Evolutionary conservation across 2,329 filamentous ascomycete genomes (phyloP).

Genomic region (Camillea tinctor): DNA sequence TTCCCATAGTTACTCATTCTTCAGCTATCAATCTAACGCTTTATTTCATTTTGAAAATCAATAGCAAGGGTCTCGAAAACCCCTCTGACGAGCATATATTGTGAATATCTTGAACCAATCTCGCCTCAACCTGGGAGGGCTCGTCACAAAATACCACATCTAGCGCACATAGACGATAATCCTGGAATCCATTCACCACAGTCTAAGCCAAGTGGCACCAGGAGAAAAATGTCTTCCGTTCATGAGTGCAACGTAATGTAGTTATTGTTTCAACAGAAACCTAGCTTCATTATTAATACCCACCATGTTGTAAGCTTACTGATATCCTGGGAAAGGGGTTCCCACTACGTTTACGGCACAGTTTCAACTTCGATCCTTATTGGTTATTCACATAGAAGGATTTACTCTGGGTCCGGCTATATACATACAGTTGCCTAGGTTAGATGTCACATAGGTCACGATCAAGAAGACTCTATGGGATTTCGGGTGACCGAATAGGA

Average conservation of each 20-base stretch:
- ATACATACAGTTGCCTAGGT: neutral
- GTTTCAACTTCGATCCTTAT: neutral
- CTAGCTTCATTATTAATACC: neutral
- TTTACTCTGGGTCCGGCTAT: neutral
- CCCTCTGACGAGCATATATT: too few species aligned
- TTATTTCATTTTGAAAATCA: too few species aligned
- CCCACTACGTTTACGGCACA: neutral
- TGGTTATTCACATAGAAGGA: neutral
- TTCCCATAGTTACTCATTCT: too few species aligned
- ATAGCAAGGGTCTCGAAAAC: too few species aligned
- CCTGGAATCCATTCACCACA: neutral
- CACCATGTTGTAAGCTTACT: neutral
- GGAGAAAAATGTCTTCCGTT: neutral
- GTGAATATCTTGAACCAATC: too few species aligned
- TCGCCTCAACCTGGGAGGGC: too few species aligned
- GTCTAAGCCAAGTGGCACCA: neutral
- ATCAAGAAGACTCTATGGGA: neutral
- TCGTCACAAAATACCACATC: neutral
- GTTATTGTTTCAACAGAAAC: neutral
- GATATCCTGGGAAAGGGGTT: neutral
- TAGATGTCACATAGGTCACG: neutral
- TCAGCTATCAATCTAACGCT: too few species aligned
- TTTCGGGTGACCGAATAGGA: neutral
- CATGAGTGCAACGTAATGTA: neutral
- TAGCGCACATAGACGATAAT: neutral